Evolutionary conservation across 441 rosid genomes (phyloP), one percentile per base, ranked within the genome.

Genomic region (Raphanus hybrid): DNA sequence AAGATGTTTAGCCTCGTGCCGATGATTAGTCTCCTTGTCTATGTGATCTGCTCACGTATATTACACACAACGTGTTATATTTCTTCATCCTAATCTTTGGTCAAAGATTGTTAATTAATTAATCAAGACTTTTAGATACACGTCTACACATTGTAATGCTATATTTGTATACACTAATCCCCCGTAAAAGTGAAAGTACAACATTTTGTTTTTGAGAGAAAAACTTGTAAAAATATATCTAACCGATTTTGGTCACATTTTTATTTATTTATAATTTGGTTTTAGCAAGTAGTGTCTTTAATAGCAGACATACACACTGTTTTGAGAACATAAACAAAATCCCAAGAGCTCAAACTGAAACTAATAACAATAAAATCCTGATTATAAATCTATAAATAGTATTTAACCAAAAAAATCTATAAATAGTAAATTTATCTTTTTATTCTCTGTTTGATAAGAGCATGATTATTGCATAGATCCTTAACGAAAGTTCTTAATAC

Each of bases 1-100:
- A 37, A 34, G 63, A 32, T 71, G 76, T 77, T 59, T 65, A 71
- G 43, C 55, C 43, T 71, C 57, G 73, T 45, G 52, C 66, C 71
- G 37, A 70, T 70, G 43, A 37, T 62, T 61, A 68, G 32, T 48
- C 62, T 34, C 64, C 29, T 75, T 69, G 75, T 50, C 15, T 5
- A 20, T 15, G 34, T 69, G 59, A 70, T 70, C 18, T 37, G 11
- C 23, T 52, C 64, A 62, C 62, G 64, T 75, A 75, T 32, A 20
- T 20, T 9, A 35, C 23, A 14, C 20, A 15, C 58, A 50, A 29
- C 1, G 52, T 35, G 9, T 20, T 16, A 11, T 4, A n/a, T 58
- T 59, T 67, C n/a, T 34, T 60, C 2, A 3, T 66, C 16, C 12
- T 61, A 29, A 61, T 6, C 4, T n/a, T 29, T 29, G 54, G 54